Percentiles rank a stretch among this genome's conserved stretches.
These are phyloP conservation scores for Neobulgaria alba DNA, from an alignment of 2,329 filamentous ascomycete genomes.

Conservation along the genomic window DNA sequence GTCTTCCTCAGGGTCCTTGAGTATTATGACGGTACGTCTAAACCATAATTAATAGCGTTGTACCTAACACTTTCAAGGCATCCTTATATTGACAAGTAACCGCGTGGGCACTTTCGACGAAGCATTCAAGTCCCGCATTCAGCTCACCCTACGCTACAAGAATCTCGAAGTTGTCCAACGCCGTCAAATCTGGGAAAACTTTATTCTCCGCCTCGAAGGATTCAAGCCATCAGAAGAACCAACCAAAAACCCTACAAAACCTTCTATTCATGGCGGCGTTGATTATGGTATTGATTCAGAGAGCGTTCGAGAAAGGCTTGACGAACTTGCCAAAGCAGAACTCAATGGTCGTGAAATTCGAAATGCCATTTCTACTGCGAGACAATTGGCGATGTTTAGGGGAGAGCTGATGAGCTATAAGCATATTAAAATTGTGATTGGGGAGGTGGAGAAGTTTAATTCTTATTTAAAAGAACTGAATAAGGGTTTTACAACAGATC, in stretches of 20 bases:
- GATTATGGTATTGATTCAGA: too few species aligned
- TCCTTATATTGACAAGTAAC: constrained; percentile 1
- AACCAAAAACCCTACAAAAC: too few species aligned
- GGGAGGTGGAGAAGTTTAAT: neutral
- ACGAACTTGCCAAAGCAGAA: too few species aligned
- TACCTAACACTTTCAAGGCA: neutral
- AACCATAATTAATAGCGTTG: neutral
- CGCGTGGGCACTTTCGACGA: neutral
- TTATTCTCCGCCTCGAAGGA: too few species aligned
- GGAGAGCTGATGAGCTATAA: neutral
- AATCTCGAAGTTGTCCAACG: neutral
- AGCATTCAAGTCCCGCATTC: constrained; percentile 1
- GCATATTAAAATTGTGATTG: neutral
- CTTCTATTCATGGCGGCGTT: too few species aligned
- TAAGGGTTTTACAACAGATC: too few species aligned
- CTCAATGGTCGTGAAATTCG: neutral
- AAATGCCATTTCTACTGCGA: neutral
- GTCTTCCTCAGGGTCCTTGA: neutral
- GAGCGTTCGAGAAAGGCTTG: too few species aligned
- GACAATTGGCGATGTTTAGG: neutral
- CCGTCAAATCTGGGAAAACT: constrained; percentile 1
- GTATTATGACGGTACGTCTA: neutral
- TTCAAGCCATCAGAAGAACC: too few species aligned
- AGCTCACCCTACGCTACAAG: neutral
- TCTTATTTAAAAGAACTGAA: neutral